A percentile compares a stretch with the other conserved stretches of the same genome.
These are phyloP conservation scores for Neurospora discreta DNA, from an alignment of 495 filamentous ascomycete genomes.

Conservation along the genomic window DNA sequence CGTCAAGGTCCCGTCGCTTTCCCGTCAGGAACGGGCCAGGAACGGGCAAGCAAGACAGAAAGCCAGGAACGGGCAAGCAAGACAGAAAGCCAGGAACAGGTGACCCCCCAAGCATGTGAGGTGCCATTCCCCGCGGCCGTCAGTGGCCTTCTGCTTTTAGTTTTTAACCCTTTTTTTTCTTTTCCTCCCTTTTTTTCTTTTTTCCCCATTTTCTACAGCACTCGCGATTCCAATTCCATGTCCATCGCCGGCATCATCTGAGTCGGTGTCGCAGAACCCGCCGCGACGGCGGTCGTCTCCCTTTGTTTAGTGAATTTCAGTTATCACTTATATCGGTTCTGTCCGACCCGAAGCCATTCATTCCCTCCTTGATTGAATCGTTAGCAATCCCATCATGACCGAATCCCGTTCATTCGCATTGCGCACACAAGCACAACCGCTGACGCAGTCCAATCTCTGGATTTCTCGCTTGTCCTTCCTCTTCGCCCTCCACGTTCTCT, in stretches of 20 bases:
- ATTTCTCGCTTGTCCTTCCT: background rate
- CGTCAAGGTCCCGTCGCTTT: too few relatives aligned
- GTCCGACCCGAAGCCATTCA: background rate
- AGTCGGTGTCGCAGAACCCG: background rate
- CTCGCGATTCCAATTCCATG: background rate
- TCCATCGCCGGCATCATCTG: background rate
- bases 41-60: too few relatives aligned
- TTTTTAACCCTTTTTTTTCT: background rate
- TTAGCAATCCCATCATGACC: background rate
- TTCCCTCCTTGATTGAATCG: background rate
- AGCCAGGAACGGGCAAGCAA: too few relatives aligned
- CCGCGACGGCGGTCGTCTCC: background rate
- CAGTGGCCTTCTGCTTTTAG: background rate
- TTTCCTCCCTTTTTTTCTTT: background rate
- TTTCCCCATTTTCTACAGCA: background rate
- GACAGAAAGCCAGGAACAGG: background rate
- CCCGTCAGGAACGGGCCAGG: too few relatives aligned
- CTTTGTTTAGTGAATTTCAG: background rate
- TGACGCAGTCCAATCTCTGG: background rate
- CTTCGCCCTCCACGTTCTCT: slow-evolving; percentile 1
- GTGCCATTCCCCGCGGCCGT: background rate
- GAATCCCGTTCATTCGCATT: background rate
- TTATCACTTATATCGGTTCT: background rate
- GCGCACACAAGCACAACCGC: background rate
- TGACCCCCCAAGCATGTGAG: background rate